Evolutionary conservation across 2,329 filamentous ascomycete genomes (phyloP), one percentile per base, ranked within the genome.

Genomic region (Dactylella cylindrospora): DNA sequence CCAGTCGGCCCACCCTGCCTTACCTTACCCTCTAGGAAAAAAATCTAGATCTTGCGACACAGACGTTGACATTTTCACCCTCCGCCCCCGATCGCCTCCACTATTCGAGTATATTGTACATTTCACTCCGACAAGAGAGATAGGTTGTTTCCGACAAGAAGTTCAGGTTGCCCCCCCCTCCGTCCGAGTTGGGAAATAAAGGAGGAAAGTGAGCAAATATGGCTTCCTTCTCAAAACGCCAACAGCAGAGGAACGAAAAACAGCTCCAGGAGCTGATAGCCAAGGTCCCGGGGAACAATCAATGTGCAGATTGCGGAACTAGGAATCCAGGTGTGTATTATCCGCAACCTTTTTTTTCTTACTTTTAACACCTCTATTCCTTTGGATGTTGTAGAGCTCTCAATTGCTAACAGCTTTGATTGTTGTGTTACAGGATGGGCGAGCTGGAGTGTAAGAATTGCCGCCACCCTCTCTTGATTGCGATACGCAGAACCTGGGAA

Each of bases 241-340:
- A 96, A 77, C 91, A 96, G 80, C 89, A 87, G 78, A 90, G 93
- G 75, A 96, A 98, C 74, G 93, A 98, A 78, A 88, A 88, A 72
- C 78, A 83, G 52, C 79, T 98, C 67, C 89, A 96, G 71, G 91
- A 97, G 40, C 81, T 98, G 66, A 85, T 97, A 67, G 86, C 86
- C 67, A 83, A 78, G 29, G 79, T 95, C 7, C 82, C 90, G 6
- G 93, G 93, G 59, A 98, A 98, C 77, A 90, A 93, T 72, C 78
- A 83, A 70, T 98, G 93, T 77, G 93, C 93, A 66, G 93, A 98
- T 75, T 98, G 93, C 76, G 81, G 84, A 71, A 85, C 89, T 64
- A 84, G 84, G 73, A 97, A 96, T 74, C 93, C 93, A 83, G 85
- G 90, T 95, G n/a, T 3, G 44, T 44, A 17, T 39, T 26, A 13